These are phyloP conservation scores for Chimonanthus salicifolius DNA, from an alignment of 164 flowering plant species.

Conservation along the genomic window DNA sequence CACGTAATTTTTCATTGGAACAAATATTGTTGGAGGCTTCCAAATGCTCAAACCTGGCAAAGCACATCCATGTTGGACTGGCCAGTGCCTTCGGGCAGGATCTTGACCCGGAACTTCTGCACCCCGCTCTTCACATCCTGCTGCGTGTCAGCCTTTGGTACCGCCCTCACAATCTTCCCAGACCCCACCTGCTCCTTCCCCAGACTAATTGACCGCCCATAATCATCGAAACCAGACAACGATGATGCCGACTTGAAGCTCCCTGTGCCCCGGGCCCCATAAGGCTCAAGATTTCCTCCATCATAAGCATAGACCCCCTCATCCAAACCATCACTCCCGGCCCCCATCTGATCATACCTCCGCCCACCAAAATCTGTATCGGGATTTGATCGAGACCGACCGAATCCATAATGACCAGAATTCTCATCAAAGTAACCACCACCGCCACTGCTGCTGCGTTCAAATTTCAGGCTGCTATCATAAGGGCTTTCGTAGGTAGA, in stretches of 20 bases:
- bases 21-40: not conserved
- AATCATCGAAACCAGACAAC: constrained; percentile 72
- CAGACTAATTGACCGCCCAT: constrained; percentile 57
- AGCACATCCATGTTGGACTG: constrained; percentile 91
- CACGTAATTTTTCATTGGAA: not conserved
- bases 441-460: constrained; percentile 11
- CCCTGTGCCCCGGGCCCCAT: constrained; percentile 79
- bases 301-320: constrained; percentile 79
- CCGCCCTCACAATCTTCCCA: constrained; percentile 62
- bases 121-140: constrained; percentile 76
- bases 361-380: constrained; percentile 17
- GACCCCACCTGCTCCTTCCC: constrained; percentile 10
- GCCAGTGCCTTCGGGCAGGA: constrained; percentile 75
- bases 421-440: constrained; percentile 36
- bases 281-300: constrained; percentile 74
- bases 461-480: constrained; percentile 33
- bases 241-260: constrained; percentile 52
- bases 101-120: constrained; percentile 87
- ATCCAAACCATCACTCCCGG: constrained; percentile 20
- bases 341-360: not conserved
- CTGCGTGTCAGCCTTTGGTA: constrained; percentile 73
- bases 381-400: constrained; percentile 12
- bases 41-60: constrained; percentile 58
- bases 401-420: constrained; percentile 12
- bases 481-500: constrained; percentile 34